A percentile compares a stretch with the other conserved stretches of the same genome.
Conservation (phyloP, 2,329 filamentous ascomycete species). For the Fusarium buxicola region DNA sequence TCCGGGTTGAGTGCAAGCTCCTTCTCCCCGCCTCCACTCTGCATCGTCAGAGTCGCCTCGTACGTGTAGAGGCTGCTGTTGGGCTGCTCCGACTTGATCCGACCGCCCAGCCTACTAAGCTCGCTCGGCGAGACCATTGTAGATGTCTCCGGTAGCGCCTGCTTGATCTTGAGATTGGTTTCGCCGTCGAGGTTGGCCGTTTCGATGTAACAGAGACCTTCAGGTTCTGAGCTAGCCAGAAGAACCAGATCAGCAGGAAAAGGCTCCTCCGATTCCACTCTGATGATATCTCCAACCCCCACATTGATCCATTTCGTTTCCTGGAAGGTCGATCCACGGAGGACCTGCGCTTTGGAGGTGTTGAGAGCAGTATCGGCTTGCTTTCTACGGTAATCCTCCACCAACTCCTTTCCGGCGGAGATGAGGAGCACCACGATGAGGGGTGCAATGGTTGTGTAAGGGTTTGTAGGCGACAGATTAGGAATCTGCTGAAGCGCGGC, state of each 20-base stretch:
- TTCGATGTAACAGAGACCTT: slow-evolving; percentile 98
- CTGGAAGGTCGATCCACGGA: slow-evolving; percentile 85
- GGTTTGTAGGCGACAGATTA: slow-evolving; percentile 92
- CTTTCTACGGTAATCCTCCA: slow-evolving; percentile 93
- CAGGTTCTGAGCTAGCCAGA: slow-evolving; percentile 93
- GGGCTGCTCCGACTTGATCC: slow-evolving; percentile 92
- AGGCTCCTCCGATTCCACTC: slow-evolving; percentile 93
- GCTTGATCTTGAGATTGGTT: slow-evolving; percentile 99
- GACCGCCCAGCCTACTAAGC: slow-evolving; percentile 85
- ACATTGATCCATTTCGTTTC: slow-evolving; percentile 96
- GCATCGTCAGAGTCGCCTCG: slow-evolving; percentile 93
- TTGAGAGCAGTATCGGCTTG: slow-evolving; percentile 89
- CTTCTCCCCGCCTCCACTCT: slow-evolving; percentile 90
- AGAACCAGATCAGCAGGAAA: slow-evolving; percentile 95
- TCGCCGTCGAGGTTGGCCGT: slow-evolving; percentile 98
- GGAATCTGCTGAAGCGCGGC: slow-evolving; percentile 95
- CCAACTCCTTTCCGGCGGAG: slow-evolving; percentile 93
- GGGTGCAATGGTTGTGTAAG: slow-evolving; percentile 96
- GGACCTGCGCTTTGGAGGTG: slow-evolving; percentile 83
- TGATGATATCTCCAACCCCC: slow-evolving; percentile 89
- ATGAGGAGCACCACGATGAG: slow-evolving; percentile 89
- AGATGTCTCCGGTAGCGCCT: slow-evolving; percentile 92
- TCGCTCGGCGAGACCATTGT: slow-evolving; percentile 88
- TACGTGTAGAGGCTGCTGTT: slow-evolving; percentile 99
- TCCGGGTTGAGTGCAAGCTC: slow-evolving; percentile 91